Base-by-base conservation (phyloP, 179 eudicot genomes). In the Beta lomatogona region DNA sequence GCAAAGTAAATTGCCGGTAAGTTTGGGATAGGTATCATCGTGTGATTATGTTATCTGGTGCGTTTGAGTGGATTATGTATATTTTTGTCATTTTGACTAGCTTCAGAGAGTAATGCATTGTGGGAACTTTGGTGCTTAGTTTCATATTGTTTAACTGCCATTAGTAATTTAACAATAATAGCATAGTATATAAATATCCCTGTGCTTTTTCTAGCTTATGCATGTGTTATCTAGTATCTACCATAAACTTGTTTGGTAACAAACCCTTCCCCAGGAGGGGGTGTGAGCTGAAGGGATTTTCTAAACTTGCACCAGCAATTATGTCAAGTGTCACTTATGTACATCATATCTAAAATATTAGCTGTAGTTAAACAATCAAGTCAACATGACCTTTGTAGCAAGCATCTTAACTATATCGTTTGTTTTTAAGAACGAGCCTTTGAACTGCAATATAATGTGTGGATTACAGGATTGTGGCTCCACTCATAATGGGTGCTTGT, bases 401-500 rank as follows among this genome's bases (percentile, higher is more conserved):
- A 28, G 63, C 28, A n/a, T 16, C 57, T 11, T 5, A 45, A 61
- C 13, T 44, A 48, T n/a, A 36, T 28, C 1, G 52, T 36, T 22
- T 11, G 12, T 57, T 54, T 76, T 75, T 10, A 7, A 44, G 50
- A 22, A 36, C 28, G 41, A 25, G 64, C 19, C 46, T 21, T 69
- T 76, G 58, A 15, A 50, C 71, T 70, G 52, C 45, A 63, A 61
- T 8, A 36, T 22, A 28, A 11, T 53, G 7, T 58, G 58, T 73
- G 54, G 9, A 52, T 76, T 63, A 15, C 82, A 86, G 88, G 88
- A 60, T 58, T 66, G 73, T 77, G 63, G 80, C 10, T 66, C 84
- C 46, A 18, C 3, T 59, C 28, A 63, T 9, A 54, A 59, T 45
- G 46, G 57, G 22, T 10, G 44, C 61, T 73, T 82, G 79, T 22